Evolutionary conservation across 2,329 filamentous ascomycete genomes (phyloP).

Genomic region (Epichloe bromicola): DNA sequence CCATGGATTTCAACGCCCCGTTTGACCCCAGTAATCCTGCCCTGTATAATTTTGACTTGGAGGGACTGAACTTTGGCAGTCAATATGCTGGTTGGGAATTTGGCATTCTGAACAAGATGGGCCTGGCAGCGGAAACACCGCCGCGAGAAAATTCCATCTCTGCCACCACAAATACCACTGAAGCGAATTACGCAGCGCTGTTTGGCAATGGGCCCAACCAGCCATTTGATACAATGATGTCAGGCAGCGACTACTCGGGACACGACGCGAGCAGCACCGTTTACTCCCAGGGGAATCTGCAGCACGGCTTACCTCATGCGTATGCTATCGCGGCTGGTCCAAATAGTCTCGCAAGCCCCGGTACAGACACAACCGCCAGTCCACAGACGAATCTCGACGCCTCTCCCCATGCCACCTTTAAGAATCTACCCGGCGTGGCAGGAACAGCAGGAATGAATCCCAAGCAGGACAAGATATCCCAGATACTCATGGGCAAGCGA

Average conservation of each 20-base stretch:
- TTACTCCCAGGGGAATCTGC: conserved; percentile 44
- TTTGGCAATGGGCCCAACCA: conserved; percentile 39
- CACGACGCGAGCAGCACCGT: conserved; percentile 36
- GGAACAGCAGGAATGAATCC: conserved; percentile 26
- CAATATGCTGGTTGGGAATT: conserved; percentile 94
- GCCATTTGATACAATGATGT: conserved; percentile 35
- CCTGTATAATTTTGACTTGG: conserved; percentile 90
- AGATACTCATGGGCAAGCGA: conserved; percentile 44
- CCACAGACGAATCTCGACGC: conserved; percentile 46
- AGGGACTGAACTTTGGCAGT: conserved; percentile 78
- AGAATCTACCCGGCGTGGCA: conserved; percentile 14
- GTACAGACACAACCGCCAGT: conserved; percentile 49
- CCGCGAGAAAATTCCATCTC: conserved; percentile 49
- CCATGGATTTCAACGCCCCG: conserved; percentile 44
- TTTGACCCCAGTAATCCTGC: conserved; percentile 90
- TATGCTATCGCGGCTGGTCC: conserved; percentile 52
- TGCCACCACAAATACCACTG: conserved; percentile 24
- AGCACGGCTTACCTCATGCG: conserved; percentile 50
- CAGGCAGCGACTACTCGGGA: conserved; percentile 37
- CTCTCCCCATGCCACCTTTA: conserved; percentile 28
- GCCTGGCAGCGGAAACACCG: conserved; percentile 58
- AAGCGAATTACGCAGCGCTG: conserved; percentile 29
- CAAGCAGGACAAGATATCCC: conserved; percentile 29
- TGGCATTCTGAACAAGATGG: conserved; percentile 92
- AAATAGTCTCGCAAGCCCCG: conserved; percentile 49